Base-by-base conservation (phyloP, 2,329 filamentous ascomycete genomes). In the Penicillium thymicola region DNA sequence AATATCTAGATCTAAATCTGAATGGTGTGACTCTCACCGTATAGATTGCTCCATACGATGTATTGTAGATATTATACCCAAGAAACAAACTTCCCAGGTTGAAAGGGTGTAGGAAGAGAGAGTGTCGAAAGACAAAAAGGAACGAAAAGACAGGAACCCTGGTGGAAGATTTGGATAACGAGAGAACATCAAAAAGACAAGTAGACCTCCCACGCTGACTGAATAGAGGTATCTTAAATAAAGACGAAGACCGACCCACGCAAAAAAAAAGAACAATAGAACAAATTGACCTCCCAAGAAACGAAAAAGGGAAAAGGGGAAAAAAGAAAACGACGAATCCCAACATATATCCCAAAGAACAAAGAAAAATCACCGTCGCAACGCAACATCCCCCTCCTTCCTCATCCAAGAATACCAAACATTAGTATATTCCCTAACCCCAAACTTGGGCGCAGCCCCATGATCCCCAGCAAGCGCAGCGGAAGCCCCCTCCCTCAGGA, bases 361-460 rank as follows among this genome's bases (percentile, higher is more conserved):
- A 28, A 27, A 21, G 5, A 38, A 25, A 45, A 45, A 54, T 38
- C 40, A 44, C 46, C 42, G n/a, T 34, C 37, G 28, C 38, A 37
- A 13, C 16, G n/a, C 11, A 40, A 25, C 14, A 21, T 52, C 53
- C 16, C 11, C 21, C 4, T 52, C 61, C 60, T 72, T 70, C 11
- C 67, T 68, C 76, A 78, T 78, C 76, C 76, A 78, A 23, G 73
- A 71, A 67, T 74, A 78, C 67, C 75, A 73, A 21, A 73, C 63
- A 41, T 69, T 67, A 16, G 70, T 73, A 67, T 71, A 75, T 47
- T 74, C 69, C 44, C 30, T n/a, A n/a, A 46, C 44, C 2, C 44
- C 44, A 10, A 34, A 46, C 44, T 46, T 46, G 3, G 44, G 44
- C 28, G 44, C 30, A 1, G 28, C 5, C 2, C 44, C 44, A 7